phyloP scores from a whole-genome alignment of 2,329 filamentous ascomycete genomes.

The Fusarium anthophilum region DNA sequence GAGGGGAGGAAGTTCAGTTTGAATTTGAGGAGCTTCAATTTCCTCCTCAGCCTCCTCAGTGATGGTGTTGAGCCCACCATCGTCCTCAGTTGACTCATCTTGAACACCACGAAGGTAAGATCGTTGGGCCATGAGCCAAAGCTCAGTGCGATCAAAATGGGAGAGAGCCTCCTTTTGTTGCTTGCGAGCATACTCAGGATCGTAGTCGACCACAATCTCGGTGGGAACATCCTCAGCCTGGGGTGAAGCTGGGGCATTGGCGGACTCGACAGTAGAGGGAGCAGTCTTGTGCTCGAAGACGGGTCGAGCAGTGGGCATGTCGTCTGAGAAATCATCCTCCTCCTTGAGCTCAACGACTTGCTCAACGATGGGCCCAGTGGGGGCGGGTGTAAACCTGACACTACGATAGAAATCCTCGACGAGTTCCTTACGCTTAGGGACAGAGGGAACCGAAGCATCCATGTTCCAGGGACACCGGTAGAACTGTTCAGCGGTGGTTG shows the following conservation, averaged over 20 bases:
- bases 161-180: conserved; percentile 74
- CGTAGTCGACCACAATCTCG: conserved; percentile 76
- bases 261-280: conserved; percentile 44
- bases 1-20: conserved; percentile 38
- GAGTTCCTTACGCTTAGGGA: conserved; percentile 50
- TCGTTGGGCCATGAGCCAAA: conserved; percentile 87
- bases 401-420: conserved; percentile 52
- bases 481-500: conserved; percentile 90
- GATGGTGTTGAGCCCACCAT: conserved; percentile 50
- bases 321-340: conserved; percentile 61
- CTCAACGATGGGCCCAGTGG: conserved; percentile 61
- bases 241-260: conserved; percentile 52
- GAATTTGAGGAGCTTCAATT: conserved; percentile 39
- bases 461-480: conserved; percentile 84
- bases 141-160: conserved; percentile 84
- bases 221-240: conserved; percentile 66
- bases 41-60: conserved; percentile 48
- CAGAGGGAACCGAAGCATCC: conserved; percentile 49
- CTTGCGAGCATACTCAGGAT: conserved; percentile 78
- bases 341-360: conserved; percentile 70
- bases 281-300: conserved; percentile 46
- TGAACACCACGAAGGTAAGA: conserved; percentile 77
- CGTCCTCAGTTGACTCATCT: conserved; percentile 51
- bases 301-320: conserved; percentile 74
- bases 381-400: conserved; percentile 51